These are phyloP conservation scores for Drosera capensis DNA, from an alignment of 148 eudicot genomes.

Conservation along the genomic window DNA sequence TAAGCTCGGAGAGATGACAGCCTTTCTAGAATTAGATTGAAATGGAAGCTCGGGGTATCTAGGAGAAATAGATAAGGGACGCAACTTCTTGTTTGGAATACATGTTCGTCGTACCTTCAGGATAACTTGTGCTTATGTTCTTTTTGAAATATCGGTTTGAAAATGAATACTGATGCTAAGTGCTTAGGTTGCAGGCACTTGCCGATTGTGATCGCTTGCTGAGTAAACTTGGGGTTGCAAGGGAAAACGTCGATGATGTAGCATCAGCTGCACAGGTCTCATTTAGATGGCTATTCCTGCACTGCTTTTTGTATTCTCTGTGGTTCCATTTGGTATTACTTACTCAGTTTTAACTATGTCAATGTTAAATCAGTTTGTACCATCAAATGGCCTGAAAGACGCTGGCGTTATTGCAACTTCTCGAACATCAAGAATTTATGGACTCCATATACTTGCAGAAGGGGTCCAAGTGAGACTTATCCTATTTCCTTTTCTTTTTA, in stretches of 20 bases:
- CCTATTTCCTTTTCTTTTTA: neutral
- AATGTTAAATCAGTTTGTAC: slow-evolving; percentile 36
- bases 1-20: too few relatives aligned
- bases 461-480: slow-evolving; percentile 45
- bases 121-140: too few relatives aligned
- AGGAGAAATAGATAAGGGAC: too few relatives aligned
- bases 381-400: slow-evolving; percentile 53
- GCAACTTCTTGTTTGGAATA: too few relatives aligned
- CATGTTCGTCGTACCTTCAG: too few relatives aligned
- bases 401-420: slow-evolving; percentile 87
- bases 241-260: slow-evolving; percentile 58
- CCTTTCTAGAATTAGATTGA: too few relatives aligned
- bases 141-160: too few relatives aligned
- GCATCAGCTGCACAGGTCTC: slow-evolving; percentile 89
- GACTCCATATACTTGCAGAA: slow-evolving; percentile 72
- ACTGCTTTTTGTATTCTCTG: neutral
- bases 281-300: neutral
- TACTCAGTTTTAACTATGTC: slow-evolving; percentile 1
- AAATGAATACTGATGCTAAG: too few relatives aligned
- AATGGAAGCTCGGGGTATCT: too few relatives aligned
- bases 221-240: slow-evolving; percentile 42
- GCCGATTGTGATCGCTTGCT: slow-evolving; percentile 63
- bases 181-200: slow-evolving; percentile 51
- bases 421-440: slow-evolving; percentile 83
- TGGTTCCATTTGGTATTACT: neutral